Evolutionary conservation across 1,284 basidiomycete species (phyloP), one percentile per base, ranked within the genome.

Genomic region (Veloboletus limbatus): DNA sequence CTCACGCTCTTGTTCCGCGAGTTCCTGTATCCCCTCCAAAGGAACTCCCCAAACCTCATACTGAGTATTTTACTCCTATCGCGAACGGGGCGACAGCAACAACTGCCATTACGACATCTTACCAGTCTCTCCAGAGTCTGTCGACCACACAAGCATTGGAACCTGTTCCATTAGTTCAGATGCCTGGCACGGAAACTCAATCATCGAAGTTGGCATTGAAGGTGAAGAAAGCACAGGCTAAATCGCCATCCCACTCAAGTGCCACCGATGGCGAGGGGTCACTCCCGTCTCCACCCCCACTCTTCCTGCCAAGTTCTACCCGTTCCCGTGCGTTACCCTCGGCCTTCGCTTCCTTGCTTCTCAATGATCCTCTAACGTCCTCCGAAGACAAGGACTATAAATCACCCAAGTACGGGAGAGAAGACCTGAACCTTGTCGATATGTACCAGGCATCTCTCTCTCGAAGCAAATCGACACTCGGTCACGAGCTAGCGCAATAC

Each of bases 91-190:
- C 82, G 2, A 82, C 82, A 13, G 85, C 80, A 11, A 88, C 85
- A 1, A 88, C 86, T 11, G 85, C 85, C 2, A 89, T 88, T 56
- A 88, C 85, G 0, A 89, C 87, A 2, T 81, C 83, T 0, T 88
- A 86, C 53, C 82, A 82, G 51, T 78, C 78, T 8, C 69, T 82
- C 30, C 77, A 76, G 56, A 80, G 73, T 52, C 71, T 80, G 16
- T 67, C 62, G 3, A 59, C 54, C 31, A 51, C 55, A 13, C 66
- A 48, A 39, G 52, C 53, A 11, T 54, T 56, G 40, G 55, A 53
- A 7, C 35, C 49, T 28, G 21, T 51, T n/a, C 27, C 62, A 7
- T 44, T 67, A 22, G 51, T 66, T 35, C 61, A 52, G 37, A 59
- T 68, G 63, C 62, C 66, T n/a, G 47, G 18, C 8, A 2, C 34